Evolutionary conservation across 495 filamentous ascomycete species (phyloP).

Genomic region (Thermochaetoides thermophila): DNA sequence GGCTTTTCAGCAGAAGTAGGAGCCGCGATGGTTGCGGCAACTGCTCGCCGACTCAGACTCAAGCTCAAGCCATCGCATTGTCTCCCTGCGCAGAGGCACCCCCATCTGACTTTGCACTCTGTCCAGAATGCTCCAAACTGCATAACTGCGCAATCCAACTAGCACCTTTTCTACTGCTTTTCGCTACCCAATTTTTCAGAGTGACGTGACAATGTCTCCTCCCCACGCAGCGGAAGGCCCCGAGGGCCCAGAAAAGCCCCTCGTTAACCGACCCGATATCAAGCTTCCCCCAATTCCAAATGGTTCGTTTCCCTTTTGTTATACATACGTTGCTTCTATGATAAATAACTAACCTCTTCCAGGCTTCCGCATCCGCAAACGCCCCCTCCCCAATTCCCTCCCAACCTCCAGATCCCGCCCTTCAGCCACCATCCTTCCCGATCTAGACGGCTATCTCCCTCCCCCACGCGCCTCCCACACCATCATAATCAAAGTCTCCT

Average conservation of each 20-base stretch:
- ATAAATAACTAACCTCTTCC: not conserved
- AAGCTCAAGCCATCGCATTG: too few species aligned
- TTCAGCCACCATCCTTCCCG: slow-evolving; percentile 27
- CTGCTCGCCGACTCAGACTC: too few species aligned
- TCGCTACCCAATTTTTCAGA: too few species aligned
- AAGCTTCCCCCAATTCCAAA: slow-evolving; percentile 35
- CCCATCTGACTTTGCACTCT: too few species aligned
- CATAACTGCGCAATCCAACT: too few species aligned
- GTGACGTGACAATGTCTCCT: too few species aligned
- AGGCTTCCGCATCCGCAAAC: slow-evolving; percentile 19
- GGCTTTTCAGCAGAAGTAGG: too few species aligned
- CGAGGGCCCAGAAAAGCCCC: not conserved
- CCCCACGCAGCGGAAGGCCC: too few species aligned
- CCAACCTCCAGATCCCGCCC: not conserved
- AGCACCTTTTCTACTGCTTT: too few species aligned
- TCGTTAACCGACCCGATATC: slow-evolving; percentile 14
- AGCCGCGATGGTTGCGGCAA: too few species aligned
- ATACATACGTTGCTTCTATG: not conserved
- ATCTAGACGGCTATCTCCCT: slow-evolving; percentile 49
- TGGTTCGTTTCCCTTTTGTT: slow-evolving; percentile 17
- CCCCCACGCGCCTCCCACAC: slow-evolving; percentile 38
- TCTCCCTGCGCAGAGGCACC: too few species aligned
- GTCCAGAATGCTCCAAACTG: too few species aligned
- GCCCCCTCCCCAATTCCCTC: slow-evolving; percentile 10
- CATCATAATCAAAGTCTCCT: slow-evolving; percentile 59